Conservation (phyloP, 805 yeast species). For the Starmera caribaea region DNA sequence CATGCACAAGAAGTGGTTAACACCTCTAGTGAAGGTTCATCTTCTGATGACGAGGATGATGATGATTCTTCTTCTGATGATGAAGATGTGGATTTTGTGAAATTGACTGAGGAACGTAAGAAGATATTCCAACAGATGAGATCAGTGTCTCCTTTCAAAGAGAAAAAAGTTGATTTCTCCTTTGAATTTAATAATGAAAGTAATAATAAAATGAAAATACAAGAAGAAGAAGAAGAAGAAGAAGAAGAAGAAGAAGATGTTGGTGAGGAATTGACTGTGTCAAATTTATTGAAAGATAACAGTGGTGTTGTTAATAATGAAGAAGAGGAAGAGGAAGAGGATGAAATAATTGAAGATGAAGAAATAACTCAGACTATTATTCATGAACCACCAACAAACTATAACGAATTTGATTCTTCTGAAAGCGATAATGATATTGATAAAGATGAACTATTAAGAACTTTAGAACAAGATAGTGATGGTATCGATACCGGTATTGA, state of each 20-base stretch:
- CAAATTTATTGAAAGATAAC: too few species aligned
- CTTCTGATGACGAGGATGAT: constrained; percentile 27
- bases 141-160: constrained; percentile 4
- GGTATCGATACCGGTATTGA: constrained; percentile 27
- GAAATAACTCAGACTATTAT: constrained; percentile 15
- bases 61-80: constrained; percentile 48
- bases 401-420: constrained; percentile 13
- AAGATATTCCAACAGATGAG: constrained; percentile 27
- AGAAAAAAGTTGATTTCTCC: constrained; percentile 31
- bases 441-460: constrained; percentile 32
- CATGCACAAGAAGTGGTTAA: constrained; percentile 19
- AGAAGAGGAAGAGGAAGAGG: constrained; percentile 7
- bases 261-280: constrained; percentile 41
- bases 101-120: constrained; percentile 59
- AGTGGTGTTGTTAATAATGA: constrained; percentile 7
- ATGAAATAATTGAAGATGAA: constrained; percentile 10
- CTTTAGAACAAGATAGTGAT: constrained; percentile 24
- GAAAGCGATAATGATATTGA: constrained; percentile 55
- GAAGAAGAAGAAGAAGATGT: constrained; percentile 48
- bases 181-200: constrained; percentile 29
- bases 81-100: constrained; percentile 63
- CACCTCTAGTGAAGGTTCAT: constrained; percentile 23
- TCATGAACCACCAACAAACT: too few species aligned
- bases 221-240: constrained; percentile 10
- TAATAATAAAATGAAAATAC: constrained; percentile 23